Evolutionary conservation across 1,284 basidiomycete species (phyloP).

Genomic region (Golubevia pallescens): DNA sequence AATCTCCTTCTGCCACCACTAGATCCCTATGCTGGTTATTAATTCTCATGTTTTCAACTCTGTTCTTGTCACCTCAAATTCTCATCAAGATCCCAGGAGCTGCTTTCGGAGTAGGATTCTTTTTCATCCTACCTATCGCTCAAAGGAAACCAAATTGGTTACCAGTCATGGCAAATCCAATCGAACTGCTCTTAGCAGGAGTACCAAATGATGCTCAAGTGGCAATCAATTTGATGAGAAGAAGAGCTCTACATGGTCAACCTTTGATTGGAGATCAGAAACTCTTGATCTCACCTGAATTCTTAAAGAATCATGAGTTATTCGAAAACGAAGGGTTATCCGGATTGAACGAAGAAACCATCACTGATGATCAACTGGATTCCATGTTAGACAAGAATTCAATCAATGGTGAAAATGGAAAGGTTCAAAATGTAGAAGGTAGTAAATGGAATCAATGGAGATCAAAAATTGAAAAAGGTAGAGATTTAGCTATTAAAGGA

Average conservation of each 20-base stretch:
- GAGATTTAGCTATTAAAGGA: no score
- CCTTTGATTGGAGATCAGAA: constrained; percentile 13
- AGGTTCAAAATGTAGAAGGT: no score
- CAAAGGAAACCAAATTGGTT: constrained; percentile 30
- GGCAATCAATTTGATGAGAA: constrained; percentile 26
- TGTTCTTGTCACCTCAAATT: constrained; percentile 17
- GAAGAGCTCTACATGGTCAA: constrained; percentile 24
- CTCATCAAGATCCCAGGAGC: constrained; percentile 21
- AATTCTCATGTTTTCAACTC: constrained; percentile 14
- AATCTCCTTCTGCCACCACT: constrained; percentile 24
- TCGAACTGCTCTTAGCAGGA: constrained; percentile 34
- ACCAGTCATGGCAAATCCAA: constrained; percentile 1
- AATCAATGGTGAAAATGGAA: constrained; percentile 1
- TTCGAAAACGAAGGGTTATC: neutral
- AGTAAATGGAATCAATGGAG: no score
- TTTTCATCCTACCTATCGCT: constrained; percentile 27
- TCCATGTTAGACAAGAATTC: constrained; percentile 17
- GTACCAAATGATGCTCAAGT: constrained; percentile 41
- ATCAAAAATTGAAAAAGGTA: no score
- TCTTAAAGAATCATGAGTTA: no score
- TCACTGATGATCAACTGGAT: no score
- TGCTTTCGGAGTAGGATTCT: constrained; percentile 22
- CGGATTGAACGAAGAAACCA: neutral
- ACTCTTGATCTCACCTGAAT: constrained; percentile 17
- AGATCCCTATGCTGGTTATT: constrained; percentile 15